Base-by-base conservation (phyloP, 2,329 filamentous ascomycete genomes). In the Alternaria triticimaculans region DNA sequence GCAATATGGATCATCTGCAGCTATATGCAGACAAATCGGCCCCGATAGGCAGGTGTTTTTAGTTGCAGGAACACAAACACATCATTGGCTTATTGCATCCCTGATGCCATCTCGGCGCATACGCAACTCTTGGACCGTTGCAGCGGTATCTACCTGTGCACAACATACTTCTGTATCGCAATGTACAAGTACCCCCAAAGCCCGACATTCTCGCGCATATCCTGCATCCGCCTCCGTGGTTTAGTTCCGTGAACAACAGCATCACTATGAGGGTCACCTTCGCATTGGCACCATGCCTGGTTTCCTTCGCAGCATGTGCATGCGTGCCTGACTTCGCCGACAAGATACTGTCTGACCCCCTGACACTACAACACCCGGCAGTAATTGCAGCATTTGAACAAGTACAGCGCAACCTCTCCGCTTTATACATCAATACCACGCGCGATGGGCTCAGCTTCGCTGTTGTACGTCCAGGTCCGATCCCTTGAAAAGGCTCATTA, bases 361-460 rank as follows among this genome's bases (percentile, higher is more conserved):
- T 48, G 1, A 56, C 75, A 2, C 54, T 76, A 12, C 30, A 66
- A n/a, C 71, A 78, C 50, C 65, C 71, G 14, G 51, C 65, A 30
- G 66, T 78, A 2, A 28, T 70, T 15, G 51, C 66, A 25, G 76
- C 76, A 14, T 69, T 78, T n/a, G 37, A 69, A n/a, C 59, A 64
- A 48, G 65, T 76, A 1, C 64, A 68, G 21, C 15, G 48, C 12
- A 70, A 64, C n/a, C 60, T 76, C 11, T 65, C 66, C 4, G 55
- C 49, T 4, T 54, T 74, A 1, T 76, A 69, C 25, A 43, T 65
- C 5, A 72, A 72, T 14, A 66, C 62, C 3, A 76, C 74, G 2
- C 63, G 72, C 7, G 76, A 78, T 68, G 74, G 74, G 6, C 57
- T 77, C 20, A 75, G 71, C 49, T 73, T 78, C 28, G 76, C 72